A percentile compares a stretch with the other conserved stretches of the same genome.
Conservation (phyloP, 345 rosid species). For the Citrus maxima region DNA sequence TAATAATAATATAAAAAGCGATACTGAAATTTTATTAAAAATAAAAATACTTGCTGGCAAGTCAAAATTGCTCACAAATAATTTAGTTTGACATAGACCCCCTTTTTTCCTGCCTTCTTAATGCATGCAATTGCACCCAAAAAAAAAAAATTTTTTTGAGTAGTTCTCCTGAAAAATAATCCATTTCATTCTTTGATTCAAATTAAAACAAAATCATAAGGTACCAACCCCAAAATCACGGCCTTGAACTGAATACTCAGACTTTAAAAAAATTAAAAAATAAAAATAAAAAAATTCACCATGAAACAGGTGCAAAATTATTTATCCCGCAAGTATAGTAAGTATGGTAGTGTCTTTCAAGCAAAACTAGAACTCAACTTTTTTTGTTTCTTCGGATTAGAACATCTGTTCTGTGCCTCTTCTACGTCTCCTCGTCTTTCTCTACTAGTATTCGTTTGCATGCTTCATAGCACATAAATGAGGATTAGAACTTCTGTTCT, state of each 20-base stretch:
- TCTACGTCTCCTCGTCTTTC: constrained; percentile 45
- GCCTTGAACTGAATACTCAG: not conserved
- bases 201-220: not conserved
- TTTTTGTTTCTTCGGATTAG: not conserved
- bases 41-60: too few relatives aligned
- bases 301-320: not conserved
- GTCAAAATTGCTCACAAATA: too few relatives aligned
- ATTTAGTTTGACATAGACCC: too few relatives aligned
- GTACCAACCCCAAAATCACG: not conserved
- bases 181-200: not conserved
- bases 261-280: not conserved
- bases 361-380: not conserved
- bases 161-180: not conserved
- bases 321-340: not conserved
- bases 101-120: too few relatives aligned
- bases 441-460: constrained; percentile 82
- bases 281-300: not conserved
- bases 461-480: constrained; percentile 61
- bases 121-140: too few relatives aligned
- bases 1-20: too few relatives aligned
- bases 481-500: not conserved
- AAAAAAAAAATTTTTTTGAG: not conserved
- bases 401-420: not conserved
- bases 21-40: too few relatives aligned
- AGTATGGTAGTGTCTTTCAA: not conserved